Evolutionary conservation across 768 basidiomycete species (phyloP).

Genomic region (Pisolithus microcarpus): DNA sequence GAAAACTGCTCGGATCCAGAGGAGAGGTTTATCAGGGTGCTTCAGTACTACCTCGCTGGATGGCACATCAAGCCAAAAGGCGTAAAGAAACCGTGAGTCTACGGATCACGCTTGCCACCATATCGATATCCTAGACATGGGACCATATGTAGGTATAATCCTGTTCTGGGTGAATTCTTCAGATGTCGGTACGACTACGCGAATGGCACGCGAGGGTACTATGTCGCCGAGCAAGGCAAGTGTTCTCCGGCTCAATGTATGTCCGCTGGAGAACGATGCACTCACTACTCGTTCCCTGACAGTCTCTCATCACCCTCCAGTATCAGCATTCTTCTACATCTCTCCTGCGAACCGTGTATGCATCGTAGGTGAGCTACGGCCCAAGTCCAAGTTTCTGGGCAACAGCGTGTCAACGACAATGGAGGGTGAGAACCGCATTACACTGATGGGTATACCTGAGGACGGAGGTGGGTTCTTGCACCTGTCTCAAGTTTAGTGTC

Average conservation of each 20-base stretch:
- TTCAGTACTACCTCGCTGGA: slow-evolving; percentile 94
- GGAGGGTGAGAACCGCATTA: slow-evolving; percentile 92
- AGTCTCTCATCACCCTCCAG: slow-evolving; percentile 94
- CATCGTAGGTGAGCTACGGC: slow-evolving; percentile 89
- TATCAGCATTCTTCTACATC: slow-evolving; percentile 94
- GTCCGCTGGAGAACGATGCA: background rate
- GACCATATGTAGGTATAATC: slow-evolving; percentile 69
- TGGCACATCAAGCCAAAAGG: slow-evolving; percentile 99
- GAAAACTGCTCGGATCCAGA: slow-evolving; percentile 76
- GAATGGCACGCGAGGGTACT: slow-evolving; percentile 90
- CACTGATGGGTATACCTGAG: slow-evolving; percentile 71
- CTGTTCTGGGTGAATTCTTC: slow-evolving; percentile 96
- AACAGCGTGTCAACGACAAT: slow-evolving; percentile 94
- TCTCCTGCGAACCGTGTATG: slow-evolving; percentile 83
- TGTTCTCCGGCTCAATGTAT: background rate
- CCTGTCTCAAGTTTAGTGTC: background rate
- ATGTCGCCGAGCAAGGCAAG: slow-evolving; percentile 91
- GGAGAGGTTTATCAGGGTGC: slow-evolving; percentile 84
- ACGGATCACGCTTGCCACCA: background rate
- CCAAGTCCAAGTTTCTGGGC: slow-evolving; percentile 93
- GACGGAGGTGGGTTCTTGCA: slow-evolving; percentile 67
- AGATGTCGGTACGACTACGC: slow-evolving; percentile 90
- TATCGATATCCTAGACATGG: slow-evolving; percentile 1
- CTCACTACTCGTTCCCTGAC: slow-evolving; percentile 7
- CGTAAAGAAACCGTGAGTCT: slow-evolving; percentile 93